phyloP scores from a whole-genome alignment of 2,329 filamentous ascomycete genomes.

The Neofusicoccum kwambonambiense region DNA sequence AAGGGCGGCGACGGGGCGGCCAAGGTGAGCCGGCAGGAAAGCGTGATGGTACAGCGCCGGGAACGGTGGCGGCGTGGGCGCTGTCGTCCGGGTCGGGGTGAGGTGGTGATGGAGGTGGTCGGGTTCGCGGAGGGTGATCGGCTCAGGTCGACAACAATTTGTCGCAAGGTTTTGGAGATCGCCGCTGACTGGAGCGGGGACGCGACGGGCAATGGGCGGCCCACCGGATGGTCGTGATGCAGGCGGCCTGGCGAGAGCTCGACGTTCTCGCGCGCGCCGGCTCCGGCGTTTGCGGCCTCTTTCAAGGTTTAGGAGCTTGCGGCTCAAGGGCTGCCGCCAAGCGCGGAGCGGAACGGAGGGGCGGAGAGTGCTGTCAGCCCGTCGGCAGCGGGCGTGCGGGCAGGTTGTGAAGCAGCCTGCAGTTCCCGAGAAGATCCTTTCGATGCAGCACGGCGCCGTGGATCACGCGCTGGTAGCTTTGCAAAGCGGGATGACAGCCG shows the following conservation, averaged over 20 bases:
- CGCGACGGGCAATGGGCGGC: slow-evolving; percentile 11
- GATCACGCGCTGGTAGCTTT: not conserved
- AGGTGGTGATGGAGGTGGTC: slow-evolving; percentile 13
- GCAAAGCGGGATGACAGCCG: not conserved
- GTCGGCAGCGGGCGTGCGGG: not conserved
- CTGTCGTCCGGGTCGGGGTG: not conserved
- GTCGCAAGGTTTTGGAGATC: slow-evolving; percentile 7
- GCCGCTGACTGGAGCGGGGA: slow-evolving; percentile 6
- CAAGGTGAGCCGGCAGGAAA: slow-evolving; percentile 11
- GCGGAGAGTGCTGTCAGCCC: not conserved
- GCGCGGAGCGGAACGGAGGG: slow-evolving; percentile 10
- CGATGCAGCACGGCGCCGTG: not conserved
- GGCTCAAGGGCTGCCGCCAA: slow-evolving; percentile 13
- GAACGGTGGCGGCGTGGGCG: slow-evolving; percentile 4
- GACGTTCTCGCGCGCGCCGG: slow-evolving; percentile 12
- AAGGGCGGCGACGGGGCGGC: slow-evolving; percentile 3
- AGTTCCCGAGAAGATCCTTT: not conserved
- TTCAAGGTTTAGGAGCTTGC: slow-evolving; percentile 16
- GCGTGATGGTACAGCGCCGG: not conserved
- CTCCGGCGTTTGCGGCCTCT: slow-evolving; percentile 16
- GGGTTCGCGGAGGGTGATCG: slow-evolving; percentile 15
- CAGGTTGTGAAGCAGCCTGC: not conserved
- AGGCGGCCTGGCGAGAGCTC: slow-evolving; percentile 12
- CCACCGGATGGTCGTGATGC: slow-evolving; percentile 7
- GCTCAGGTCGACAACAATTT: slow-evolving; percentile 16